Evolutionary conservation across 2,329 filamentous ascomycete genomes (phyloP).

Genomic region (Aspergillus sp.): DNA sequence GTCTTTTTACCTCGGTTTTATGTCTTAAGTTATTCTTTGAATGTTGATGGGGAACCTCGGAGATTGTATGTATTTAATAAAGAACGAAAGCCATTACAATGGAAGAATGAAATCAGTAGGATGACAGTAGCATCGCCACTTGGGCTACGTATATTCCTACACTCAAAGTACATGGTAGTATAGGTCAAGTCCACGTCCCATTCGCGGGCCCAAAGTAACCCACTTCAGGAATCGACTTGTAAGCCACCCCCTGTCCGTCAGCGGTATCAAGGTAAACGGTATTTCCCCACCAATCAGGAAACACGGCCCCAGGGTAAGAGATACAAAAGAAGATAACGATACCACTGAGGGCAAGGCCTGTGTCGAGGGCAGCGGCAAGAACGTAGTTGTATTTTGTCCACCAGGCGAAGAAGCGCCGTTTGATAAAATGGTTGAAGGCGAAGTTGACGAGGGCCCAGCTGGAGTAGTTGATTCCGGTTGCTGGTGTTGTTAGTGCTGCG

Average conservation of each 20-base stretch:
- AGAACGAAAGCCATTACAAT: too few relatives aligned
- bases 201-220: too few relatives aligned
- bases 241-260: too few relatives aligned
- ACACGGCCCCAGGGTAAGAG: constrained; percentile 24
- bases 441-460: constrained; percentile 46
- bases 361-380: constrained; percentile 37
- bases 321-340: constrained; percentile 34
- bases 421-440: constrained; percentile 74
- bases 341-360: constrained; percentile 26
- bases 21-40: too few relatives aligned
- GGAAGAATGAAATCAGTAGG: too few relatives aligned
- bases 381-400: constrained; percentile 43
- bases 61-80: background rate
- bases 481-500: constrained; percentile 3
- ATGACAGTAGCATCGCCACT: too few relatives aligned
- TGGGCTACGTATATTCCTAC: too few relatives aligned
- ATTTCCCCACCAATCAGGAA: constrained; percentile 31
- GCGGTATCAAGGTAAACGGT: constrained; percentile 25
- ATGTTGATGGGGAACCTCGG: too few relatives aligned
- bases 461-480: constrained; percentile 32
- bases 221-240: too few relatives aligned
- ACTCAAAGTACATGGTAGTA: too few relatives aligned
- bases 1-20: background rate
- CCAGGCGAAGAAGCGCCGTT: constrained; percentile 38
- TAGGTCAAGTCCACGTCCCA: too few relatives aligned